phyloP scores from a whole-genome alignment of 192 early-diverging fungal genomes.

The Backusella luteola region DNA sequence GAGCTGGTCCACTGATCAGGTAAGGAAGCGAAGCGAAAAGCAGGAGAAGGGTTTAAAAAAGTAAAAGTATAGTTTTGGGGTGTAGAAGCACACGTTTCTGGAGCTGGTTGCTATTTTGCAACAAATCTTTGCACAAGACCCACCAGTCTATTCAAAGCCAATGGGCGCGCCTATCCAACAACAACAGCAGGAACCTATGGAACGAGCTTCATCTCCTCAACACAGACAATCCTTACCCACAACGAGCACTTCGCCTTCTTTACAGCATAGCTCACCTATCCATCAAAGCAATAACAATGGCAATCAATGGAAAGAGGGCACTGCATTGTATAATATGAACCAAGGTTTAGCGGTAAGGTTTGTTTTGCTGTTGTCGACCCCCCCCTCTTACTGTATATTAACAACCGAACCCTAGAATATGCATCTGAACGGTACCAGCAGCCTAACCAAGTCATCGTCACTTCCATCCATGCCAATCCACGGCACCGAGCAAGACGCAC shows the following conservation, averaged over 20 bases:
- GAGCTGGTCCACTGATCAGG: conserved; percentile 50
- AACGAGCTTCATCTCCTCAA: not conserved
- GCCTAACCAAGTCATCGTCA: not conserved
- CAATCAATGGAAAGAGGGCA: not conserved
- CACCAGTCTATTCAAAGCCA: conserved; percentile 69
- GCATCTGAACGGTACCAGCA: not conserved
- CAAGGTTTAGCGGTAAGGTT: conserved; percentile 11
- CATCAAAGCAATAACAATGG: too few relatives aligned
- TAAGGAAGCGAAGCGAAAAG: not conserved
- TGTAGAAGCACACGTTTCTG: conserved; percentile 44
- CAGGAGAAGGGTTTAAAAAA: not conserved
- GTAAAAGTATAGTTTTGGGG: not conserved
- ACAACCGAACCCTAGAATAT: not conserved
- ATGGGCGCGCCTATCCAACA: not conserved
- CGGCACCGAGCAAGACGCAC: conserved; percentile 45
- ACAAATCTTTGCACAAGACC: conserved; percentile 67
- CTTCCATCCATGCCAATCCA: conserved; percentile 8
- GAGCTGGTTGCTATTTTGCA: conserved; percentile 63
- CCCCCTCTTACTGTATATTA: not conserved
- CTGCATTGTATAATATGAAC: conserved; percentile 12
- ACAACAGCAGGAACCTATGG: conserved; percentile 16
- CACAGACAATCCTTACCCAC: conserved; percentile 18
- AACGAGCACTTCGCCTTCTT: not conserved
- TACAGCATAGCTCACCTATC: not conserved
- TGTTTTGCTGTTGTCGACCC: not conserved